Evolutionary conservation across 2,329 filamentous ascomycete genomes (phyloP).

Genomic region (Aspergillus sp.): DNA sequence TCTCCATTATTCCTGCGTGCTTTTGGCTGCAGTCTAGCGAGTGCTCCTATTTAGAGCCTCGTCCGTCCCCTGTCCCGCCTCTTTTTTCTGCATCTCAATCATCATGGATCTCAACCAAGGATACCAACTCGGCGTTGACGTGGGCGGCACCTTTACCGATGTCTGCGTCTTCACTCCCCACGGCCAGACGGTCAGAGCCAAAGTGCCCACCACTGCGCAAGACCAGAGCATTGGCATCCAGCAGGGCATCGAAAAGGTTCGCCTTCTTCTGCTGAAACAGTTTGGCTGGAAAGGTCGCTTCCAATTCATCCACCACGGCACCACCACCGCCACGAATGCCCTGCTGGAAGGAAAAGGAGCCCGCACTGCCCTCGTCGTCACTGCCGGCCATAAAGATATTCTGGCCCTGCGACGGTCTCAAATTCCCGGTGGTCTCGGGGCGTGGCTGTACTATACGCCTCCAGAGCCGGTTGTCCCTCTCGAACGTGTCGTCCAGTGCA

Average conservation of each 20-base stretch:
- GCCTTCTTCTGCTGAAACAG: conserved; percentile 32
- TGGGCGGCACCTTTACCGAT: conserved; percentile 44
- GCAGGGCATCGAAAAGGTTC: conserved; percentile 41
- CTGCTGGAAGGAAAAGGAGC: conserved; percentile 48
- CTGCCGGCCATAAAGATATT: conserved; percentile 47
- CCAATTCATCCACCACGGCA: conserved; percentile 47
- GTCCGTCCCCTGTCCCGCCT: too few relatives aligned
- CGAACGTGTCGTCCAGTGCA: conserved; percentile 44
- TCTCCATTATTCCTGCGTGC: too few relatives aligned
- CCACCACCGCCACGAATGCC: conserved; percentile 47
- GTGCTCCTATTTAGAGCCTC: too few relatives aligned
- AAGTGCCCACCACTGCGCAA: conserved; percentile 41
- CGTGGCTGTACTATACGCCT: conserved; percentile 46
- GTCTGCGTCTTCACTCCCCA: conserved; percentile 44
- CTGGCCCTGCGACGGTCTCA: conserved; percentile 44
- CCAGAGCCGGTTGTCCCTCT: conserved; percentile 47
- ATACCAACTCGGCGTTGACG: conserved; percentile 22
- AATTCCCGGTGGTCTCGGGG: conserved; percentile 48
- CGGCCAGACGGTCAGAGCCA: conserved; percentile 41
- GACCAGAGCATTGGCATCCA: conserved; percentile 47
- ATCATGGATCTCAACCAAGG: conserved; percentile 1
- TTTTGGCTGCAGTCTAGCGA: too few relatives aligned
- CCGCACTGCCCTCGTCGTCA: conserved; percentile 44
- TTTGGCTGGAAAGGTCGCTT: conserved; percentile 43
- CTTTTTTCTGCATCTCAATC: too few relatives aligned